phyloP scores from a whole-genome alignment of 805 yeast genomes.

The Ogataea populi-albae region DNA sequence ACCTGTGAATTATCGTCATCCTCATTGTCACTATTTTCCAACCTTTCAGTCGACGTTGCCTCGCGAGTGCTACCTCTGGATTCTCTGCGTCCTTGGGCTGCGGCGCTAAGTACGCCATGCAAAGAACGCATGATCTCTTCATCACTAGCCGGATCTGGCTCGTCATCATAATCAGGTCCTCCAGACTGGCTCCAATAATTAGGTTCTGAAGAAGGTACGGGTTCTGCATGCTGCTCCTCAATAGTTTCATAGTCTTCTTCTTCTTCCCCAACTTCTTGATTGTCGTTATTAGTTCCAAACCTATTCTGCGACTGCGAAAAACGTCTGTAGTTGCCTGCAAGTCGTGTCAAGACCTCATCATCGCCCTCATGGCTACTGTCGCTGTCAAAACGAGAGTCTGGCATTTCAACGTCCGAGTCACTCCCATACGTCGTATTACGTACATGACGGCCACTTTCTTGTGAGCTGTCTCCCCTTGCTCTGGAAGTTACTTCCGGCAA shows the following conservation, averaged over 20 bases:
- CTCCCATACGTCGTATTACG: slow-evolving; percentile 14
- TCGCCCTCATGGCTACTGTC: slow-evolving; percentile 27
- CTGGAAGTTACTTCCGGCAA: slow-evolving; percentile 1
- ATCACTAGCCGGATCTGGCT: slow-evolving; percentile 16
- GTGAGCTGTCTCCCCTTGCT: slow-evolving; percentile 3
- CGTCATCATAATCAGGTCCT: slow-evolving; percentile 8
- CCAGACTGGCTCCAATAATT: neutral
- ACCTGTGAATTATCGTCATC: slow-evolving; percentile 12
- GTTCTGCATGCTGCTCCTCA: slow-evolving; percentile 10
- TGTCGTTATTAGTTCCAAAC: slow-evolving; percentile 7
- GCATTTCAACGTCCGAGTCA: slow-evolving; percentile 29
- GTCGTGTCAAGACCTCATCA: slow-evolving; percentile 32
- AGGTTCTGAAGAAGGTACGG: too few species aligned
- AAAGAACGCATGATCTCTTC: slow-evolving; percentile 19
- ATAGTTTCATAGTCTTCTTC: slow-evolving; percentile 17
- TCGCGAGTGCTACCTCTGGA: slow-evolving; percentile 7
- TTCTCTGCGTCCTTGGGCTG: slow-evolving; percentile 21
- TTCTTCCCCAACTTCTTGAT: slow-evolving; percentile 8
- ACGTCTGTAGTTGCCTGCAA: slow-evolving; percentile 40
- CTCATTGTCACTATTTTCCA: slow-evolving; percentile 22
- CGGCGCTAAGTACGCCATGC: slow-evolving; percentile 13
- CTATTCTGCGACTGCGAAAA: slow-evolving; percentile 28
- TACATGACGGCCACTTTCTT: slow-evolving; percentile 3
- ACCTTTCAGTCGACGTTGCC: too few species aligned
- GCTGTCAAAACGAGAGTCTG: slow-evolving; percentile 21